A percentile compares a stretch with the other conserved stretches of the same genome.
Evolutionary conservation across 768 basidiomycete species (phyloP).

Genomic region (Mycena vulgaris): DNA sequence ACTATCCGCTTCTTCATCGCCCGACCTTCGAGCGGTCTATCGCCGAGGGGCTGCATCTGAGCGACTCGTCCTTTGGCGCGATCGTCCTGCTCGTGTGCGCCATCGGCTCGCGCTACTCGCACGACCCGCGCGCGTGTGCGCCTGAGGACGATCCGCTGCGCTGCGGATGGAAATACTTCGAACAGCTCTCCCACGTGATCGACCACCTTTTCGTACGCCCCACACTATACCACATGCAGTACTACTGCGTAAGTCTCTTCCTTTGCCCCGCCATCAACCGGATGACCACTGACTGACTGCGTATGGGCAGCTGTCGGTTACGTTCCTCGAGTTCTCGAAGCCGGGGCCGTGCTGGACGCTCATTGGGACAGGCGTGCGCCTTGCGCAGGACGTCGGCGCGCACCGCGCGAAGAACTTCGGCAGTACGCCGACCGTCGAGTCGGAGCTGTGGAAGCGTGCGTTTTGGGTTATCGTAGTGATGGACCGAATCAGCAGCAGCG

Average conservation of each 20-base stretch:
- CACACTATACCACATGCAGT: neutral
- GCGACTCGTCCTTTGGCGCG: slow-evolving; percentile 62
- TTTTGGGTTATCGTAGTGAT: neutral
- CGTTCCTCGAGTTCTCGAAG: slow-evolving; percentile 68
- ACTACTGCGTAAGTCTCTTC: neutral
- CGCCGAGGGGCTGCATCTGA: slow-evolving; percentile 62
- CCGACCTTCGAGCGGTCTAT: slow-evolving; percentile 73
- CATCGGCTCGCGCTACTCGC: slow-evolving; percentile 68
- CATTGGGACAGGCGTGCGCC: slow-evolving; percentile 59
- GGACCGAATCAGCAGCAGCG: slow-evolving; percentile 42
- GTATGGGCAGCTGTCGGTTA: slow-evolving; percentile 57
- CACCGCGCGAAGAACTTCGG: slow-evolving; percentile 40
- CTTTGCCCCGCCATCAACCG: neutral
- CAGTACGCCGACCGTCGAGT: neutral
- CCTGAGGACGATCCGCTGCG: slow-evolving; percentile 48
- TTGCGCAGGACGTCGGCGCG: slow-evolving; percentile 30
- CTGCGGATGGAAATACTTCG: slow-evolving; percentile 77
- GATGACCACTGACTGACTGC: slow-evolving; percentile 45
- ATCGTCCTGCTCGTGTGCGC: slow-evolving; percentile 82
- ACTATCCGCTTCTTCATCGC: slow-evolving; percentile 79
- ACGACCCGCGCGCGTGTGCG: slow-evolving; percentile 67
- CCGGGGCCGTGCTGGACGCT: slow-evolving; percentile 79
- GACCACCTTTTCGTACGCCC: neutral
- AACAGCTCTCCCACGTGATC: slow-evolving; percentile 61
- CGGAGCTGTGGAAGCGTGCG: neutral